Conservation (phyloP, 768 basidiomycete genomes). For the Solioccasus polychromus region DNA sequence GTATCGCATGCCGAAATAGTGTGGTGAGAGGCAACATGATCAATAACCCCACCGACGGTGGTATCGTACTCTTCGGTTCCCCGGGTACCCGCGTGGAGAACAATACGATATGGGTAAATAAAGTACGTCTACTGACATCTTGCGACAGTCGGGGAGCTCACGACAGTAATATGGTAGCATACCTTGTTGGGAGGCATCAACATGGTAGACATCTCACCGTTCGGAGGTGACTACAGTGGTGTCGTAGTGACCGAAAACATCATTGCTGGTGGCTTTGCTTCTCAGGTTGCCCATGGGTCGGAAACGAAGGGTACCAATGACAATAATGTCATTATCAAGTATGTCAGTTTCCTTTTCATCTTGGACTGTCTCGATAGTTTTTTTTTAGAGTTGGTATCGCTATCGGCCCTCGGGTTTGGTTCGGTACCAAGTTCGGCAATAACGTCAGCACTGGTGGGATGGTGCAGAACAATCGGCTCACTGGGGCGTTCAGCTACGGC, state of each 20-base stretch:
- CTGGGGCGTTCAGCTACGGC: conserved; percentile 72
- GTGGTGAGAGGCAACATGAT: conserved; percentile 67
- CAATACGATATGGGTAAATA: conserved; percentile 72
- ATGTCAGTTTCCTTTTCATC: conserved; percentile 20
- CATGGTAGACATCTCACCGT: conserved; percentile 71
- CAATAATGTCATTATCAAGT: conserved; percentile 71
- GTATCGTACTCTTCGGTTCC: conserved; percentile 74
- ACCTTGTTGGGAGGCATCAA: conserved; percentile 77
- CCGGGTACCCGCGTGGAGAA: conserved; percentile 72
- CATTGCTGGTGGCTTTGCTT: conserved; percentile 69
- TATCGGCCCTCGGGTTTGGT: conserved; percentile 76
- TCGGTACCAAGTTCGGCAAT: conserved; percentile 53
- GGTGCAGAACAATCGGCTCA: conserved; percentile 55
- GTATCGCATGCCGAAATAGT: conserved; percentile 62
- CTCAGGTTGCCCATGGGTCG: conserved; percentile 36
- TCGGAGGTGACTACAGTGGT: conserved; percentile 59
- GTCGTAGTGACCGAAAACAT: conserved; percentile 66
- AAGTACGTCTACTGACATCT: conserved; percentile 39
- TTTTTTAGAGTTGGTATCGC: conserved; percentile 74
- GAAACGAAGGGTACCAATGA: conserved; percentile 53
- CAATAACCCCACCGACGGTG: conserved; percentile 74
- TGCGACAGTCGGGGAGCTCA: neutral
- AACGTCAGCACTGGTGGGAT: conserved; percentile 53
- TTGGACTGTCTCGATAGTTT: conserved; percentile 5
- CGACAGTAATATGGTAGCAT: conserved; percentile 37